Percentiles rank a stretch among this genome's conserved stretches.
phyloP scores from a whole-genome alignment of 306 rosid species.

The Delonix regia region DNA sequence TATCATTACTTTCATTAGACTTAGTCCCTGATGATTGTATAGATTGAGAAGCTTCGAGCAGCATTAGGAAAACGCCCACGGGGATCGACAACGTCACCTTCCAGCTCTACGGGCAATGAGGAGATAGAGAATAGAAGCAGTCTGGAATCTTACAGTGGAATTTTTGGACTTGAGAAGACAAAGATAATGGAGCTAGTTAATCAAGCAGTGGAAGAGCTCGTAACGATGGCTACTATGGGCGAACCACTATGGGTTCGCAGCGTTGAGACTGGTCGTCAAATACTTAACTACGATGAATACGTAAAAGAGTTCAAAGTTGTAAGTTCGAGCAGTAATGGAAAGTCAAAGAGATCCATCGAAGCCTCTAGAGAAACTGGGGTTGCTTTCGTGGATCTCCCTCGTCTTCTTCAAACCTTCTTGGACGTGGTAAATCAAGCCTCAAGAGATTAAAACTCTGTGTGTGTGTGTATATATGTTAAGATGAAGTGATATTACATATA shows the following conservation, averaged over 20 bases:
- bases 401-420: slow-evolving; percentile 63
- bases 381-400: slow-evolving; percentile 61
- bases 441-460: no score
- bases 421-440: slow-evolving; percentile 54
- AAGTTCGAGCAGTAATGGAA: neutral
- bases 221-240: slow-evolving; percentile 57
- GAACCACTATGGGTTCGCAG: slow-evolving; percentile 76
- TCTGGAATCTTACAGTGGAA: slow-evolving; percentile 63
- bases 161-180: slow-evolving; percentile 61
- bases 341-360: slow-evolving; percentile 59
- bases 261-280: slow-evolving; percentile 68
- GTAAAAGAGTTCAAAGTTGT: slow-evolving; percentile 50
- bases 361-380: slow-evolving; percentile 64
- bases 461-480: no score
- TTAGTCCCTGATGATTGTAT: neutral
- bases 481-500: no score
- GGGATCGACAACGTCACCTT: slow-evolving; percentile 48
- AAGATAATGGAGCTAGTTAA: slow-evolving; percentile 68
- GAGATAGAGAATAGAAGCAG: slow-evolving; percentile 63
- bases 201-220: slow-evolving; percentile 66
- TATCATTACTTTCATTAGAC: no score
- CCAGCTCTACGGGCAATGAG: slow-evolving; percentile 54
- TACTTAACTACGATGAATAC: slow-evolving; percentile 73
- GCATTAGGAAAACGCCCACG: slow-evolving; percentile 46
- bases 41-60: slow-evolving; percentile 66